Evolutionary conservation across 306 rosid genomes (phyloP).

Genomic region (Sicyos baderoa): DNA sequence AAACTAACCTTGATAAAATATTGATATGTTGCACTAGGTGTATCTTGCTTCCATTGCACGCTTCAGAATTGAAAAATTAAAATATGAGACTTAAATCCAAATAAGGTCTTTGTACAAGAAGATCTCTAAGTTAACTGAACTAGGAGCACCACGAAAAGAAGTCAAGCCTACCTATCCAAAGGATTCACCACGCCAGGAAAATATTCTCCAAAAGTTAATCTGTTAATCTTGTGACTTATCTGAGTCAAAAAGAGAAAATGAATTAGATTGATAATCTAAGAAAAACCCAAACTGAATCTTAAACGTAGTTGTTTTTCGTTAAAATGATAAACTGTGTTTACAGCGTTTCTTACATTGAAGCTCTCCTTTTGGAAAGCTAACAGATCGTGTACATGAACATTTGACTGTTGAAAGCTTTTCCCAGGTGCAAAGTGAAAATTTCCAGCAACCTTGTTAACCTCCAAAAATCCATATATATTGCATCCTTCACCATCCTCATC

Average conservation of each 20-base stretch:
- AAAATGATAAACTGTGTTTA: constrained; percentile 6
- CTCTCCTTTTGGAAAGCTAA: constrained; percentile 91
- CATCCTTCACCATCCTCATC: constrained; percentile 98
- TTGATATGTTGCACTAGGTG: constrained; percentile 89
- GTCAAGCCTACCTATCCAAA: constrained; percentile 60
- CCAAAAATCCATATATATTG: constrained; percentile 85
- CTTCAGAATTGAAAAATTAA: constrained; percentile 34
- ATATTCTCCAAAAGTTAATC: constrained; percentile 73
- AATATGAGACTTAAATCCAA: constrained; percentile 16
- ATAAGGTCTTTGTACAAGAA: constrained; percentile 12
- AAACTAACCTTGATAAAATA: constrained; percentile 88
- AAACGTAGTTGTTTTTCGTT: neutral
- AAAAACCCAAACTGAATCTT: constrained; percentile 7
- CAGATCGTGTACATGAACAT: constrained; percentile 80
- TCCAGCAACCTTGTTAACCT: constrained; percentile 96
- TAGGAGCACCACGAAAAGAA: constrained; percentile 18
- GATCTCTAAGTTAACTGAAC: neutral
- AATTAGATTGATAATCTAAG: constrained; percentile 20
- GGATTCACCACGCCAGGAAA: constrained; percentile 95
- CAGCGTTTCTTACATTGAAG: constrained; percentile 65
- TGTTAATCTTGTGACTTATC: constrained; percentile 83
- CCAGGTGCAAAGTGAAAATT: constrained; percentile 98
- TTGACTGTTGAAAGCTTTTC: constrained; percentile 95
- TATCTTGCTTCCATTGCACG: constrained; percentile 70
- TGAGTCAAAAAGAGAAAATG: constrained; percentile 25